A percentile compares a stretch with the other conserved stretches of the same genome.
phyloP scores from a whole-genome alignment of 768 basidiomycete species.

The Lentinula boryana region DNA sequence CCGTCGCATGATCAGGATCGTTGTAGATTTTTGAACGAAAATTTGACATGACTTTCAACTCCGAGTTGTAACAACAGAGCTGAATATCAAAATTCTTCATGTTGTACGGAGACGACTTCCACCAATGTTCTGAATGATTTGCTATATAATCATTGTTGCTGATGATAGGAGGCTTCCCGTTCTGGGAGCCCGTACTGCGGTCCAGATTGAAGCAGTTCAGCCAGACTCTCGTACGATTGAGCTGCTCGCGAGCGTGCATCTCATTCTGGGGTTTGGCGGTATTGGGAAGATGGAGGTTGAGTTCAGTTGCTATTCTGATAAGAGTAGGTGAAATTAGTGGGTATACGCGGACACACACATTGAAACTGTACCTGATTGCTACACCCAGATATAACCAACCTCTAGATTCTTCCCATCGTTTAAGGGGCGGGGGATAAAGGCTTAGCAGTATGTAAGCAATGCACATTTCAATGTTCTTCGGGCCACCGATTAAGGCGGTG shows the following conservation, averaged over 20 bases:
- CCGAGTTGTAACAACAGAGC: conserved; percentile 69
- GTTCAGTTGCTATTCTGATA: conserved; percentile 75
- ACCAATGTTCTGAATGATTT: conserved; percentile 65
- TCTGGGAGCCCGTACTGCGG: conserved; percentile 81
- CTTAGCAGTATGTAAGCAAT: conserved; percentile 79
- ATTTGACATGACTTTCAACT: conserved; percentile 55
- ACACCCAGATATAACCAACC: conserved; percentile 88
- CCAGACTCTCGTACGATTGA: conserved; percentile 89
- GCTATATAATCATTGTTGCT: conserved; percentile 72
- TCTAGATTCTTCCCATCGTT: conserved; percentile 85
- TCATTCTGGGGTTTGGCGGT: conserved; percentile 74
- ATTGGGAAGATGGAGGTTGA: conserved; percentile 79
- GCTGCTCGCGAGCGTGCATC: conserved; percentile 75
- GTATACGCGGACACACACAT: background rate
- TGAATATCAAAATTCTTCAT: conserved; percentile 77
- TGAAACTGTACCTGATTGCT: conserved; percentile 61
- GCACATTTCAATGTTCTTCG: conserved; percentile 79
- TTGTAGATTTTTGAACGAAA: conserved; percentile 66
- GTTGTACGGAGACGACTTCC: conserved; percentile 61
- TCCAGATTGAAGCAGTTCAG: conserved; percentile 88
- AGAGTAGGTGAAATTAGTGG: conserved; percentile 7
- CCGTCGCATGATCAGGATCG: conserved; percentile 67
- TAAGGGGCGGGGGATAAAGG: conserved; percentile 68
- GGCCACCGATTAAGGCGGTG: conserved; percentile 66
- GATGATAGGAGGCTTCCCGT: conserved; percentile 84